Evolutionary conservation across 1,139 yeast species (phyloP), one percentile per base, ranked within the genome.

Genomic region (Hansenula lynferdii): DNA sequence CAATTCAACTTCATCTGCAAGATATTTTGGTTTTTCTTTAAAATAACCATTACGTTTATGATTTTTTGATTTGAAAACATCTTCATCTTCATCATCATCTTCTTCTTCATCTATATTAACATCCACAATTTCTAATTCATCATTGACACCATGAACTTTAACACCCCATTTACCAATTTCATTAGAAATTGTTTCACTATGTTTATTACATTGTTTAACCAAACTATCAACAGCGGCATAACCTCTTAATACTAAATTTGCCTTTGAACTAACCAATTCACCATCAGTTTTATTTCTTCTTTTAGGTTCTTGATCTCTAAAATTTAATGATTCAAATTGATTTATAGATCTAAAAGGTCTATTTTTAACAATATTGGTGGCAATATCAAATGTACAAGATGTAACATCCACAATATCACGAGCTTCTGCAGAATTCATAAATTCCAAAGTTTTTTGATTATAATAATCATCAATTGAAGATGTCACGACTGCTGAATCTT

Each of bases 141-240:
- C 84, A 33, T 57, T 50, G 41, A 71, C 70, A 11, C 85, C 87
- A 25, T 76, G 72, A 6, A 79, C 71, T 32, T 77, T 69, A 10
- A 89, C 86, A 21, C 97, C 97, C 98, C 98, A 92, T 43, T 72
- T 69, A 36, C 70, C 69, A 67, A 92, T 86, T 46, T 87, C 95
- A 8, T 66, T 61, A 3, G 89, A 72, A 40, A 94, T 85, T 11
- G 69, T 63, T 9, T 70, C 67, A 38, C 97, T 96, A 48, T 85
- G 81, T 22, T 76, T 75, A 11, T 90, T 80, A 64, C 99, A 94
- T 50, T 80, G 77, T 47, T 80, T 79, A 42, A 94, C 86, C 49
- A 94, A 69, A 19, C 95, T 83, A 54, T 92, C 97, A 28, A 92
- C 96, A 0, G 98, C 97, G 45, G 81, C 83, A 57, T 92, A 94